phyloP scores from a whole-genome alignment of 2,329 filamentous ascomycete genomes.

The Penicillium janthinellum region DNA sequence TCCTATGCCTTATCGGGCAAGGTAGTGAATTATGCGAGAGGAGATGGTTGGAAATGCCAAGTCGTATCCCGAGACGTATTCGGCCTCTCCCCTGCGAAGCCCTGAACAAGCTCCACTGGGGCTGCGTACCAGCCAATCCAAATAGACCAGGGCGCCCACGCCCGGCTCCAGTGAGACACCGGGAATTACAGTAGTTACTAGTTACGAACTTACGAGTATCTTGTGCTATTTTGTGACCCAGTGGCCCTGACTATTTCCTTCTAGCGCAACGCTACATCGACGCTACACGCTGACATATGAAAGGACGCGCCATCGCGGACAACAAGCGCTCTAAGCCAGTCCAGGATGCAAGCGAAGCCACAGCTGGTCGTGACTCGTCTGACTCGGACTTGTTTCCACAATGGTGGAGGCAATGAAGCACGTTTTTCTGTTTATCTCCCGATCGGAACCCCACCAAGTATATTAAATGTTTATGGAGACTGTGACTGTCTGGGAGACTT shows the following conservation, averaged over 20 bases:
- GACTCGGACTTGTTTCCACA: constrained; percentile 3
- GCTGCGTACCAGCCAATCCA: not conserved
- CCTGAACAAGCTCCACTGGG: constrained; percentile 10
- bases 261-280: constrained; percentile 1
- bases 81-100: not conserved
- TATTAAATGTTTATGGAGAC: not conserved
- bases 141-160: not conserved
- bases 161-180: not conserved
- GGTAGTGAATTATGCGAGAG: not conserved
- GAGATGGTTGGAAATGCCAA: not conserved
- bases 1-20: not conserved
- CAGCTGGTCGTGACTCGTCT: too few relatives aligned
- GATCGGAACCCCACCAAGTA: constrained; percentile 3
- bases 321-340: not conserved
- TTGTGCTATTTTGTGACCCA: not conserved
- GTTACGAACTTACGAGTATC: too few relatives aligned
- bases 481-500: not conserved
- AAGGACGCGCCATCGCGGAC: constrained; percentile 1
- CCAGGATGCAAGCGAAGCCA: too few relatives aligned
- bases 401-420: not conserved
- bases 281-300: constrained; percentile 1
- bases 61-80: not conserved
- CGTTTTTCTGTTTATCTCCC: constrained; percentile 8
- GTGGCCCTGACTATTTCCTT: not conserved
- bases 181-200: not conserved